Evolutionary conservation across 495 filamentous ascomycete genomes (phyloP).

Genomic region (Annulohypoxylon moriforme): DNA sequence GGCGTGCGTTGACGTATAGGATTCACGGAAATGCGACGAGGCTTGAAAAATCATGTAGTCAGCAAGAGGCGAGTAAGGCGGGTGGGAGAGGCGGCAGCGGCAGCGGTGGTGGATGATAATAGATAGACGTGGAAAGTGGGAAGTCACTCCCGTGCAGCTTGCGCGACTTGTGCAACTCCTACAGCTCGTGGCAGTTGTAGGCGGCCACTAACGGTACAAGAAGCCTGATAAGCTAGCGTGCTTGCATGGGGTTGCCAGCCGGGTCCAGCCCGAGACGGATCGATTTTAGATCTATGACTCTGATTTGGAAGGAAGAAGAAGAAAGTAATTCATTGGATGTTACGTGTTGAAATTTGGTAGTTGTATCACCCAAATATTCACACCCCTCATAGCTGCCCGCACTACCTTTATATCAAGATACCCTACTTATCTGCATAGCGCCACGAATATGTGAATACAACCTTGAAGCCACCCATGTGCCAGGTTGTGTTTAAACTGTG

Average conservation of each 20-base stretch:
- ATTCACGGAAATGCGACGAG: constrained; percentile 20
- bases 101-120: constrained; percentile 23
- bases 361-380: neutral
- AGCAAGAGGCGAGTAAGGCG: neutral
- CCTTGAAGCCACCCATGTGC: too few species aligned
- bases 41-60: constrained; percentile 9
- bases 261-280: constrained; percentile 34
- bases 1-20: neutral
- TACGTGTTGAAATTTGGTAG: constrained; percentile 7
- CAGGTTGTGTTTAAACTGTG: too few species aligned
- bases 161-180: too few species aligned
- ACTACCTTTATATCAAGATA: neutral
- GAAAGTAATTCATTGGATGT: neutral
- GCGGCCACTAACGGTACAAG: constrained; percentile 14
- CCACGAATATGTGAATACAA: too few species aligned
- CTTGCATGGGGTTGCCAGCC: constrained; percentile 9
- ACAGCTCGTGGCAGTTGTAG: constrained; percentile 22
- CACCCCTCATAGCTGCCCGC: too few species aligned
- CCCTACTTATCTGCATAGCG: neutral
- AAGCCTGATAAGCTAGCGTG: constrained; percentile 11
- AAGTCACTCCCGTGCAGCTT: too few species aligned
- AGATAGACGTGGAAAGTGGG: constrained; percentile 16
- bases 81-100: too few species aligned
- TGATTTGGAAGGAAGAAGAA: neutral
- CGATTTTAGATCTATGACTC: constrained; percentile 18